Evolutionary conservation across 2,329 filamentous ascomycete species (phyloP).

Genomic region (Lecanosticta acicola): DNA sequence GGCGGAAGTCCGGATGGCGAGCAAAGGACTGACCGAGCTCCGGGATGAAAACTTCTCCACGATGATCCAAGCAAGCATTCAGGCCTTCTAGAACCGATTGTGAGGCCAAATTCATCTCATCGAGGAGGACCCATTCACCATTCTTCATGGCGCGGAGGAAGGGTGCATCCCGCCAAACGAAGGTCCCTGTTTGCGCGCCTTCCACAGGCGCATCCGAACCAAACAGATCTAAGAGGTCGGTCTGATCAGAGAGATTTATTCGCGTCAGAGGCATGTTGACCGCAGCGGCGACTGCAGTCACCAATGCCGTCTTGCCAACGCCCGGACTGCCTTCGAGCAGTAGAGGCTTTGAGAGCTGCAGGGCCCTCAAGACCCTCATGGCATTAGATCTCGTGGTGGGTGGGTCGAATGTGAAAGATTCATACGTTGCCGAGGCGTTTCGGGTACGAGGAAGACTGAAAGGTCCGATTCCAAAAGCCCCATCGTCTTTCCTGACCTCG

Average conservation of each 20-base stretch:
- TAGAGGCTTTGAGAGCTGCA: slow-evolving; percentile 86
- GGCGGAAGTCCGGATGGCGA: slow-evolving; percentile 80
- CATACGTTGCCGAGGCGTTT: slow-evolving; percentile 32
- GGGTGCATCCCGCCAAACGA: slow-evolving; percentile 91
- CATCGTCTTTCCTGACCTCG: slow-evolving; percentile 50
- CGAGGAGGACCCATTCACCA: slow-evolving; percentile 91
- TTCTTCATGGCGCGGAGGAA: slow-evolving; percentile 95
- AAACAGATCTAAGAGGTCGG: slow-evolving; percentile 94
- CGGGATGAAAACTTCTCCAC: slow-evolving; percentile 90
- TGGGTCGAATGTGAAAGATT: slow-evolving; percentile 73
- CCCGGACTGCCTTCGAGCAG: slow-evolving; percentile 95
- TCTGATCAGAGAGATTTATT: slow-evolving; percentile 97
- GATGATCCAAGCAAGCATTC: slow-evolving; percentile 93
- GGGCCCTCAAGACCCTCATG: slow-evolving; percentile 81
- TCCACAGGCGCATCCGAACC: slow-evolving; percentile 94
- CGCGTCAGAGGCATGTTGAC: slow-evolving; percentile 78
- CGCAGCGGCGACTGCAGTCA: slow-evolving; percentile 74
- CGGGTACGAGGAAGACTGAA: slow-evolving; percentile 57
- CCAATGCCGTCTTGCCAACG: slow-evolving; percentile 92
- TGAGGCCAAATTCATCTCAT: slow-evolving; percentile 98
- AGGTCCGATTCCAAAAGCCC: slow-evolving; percentile 61
- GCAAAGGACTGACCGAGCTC: slow-evolving; percentile 93
- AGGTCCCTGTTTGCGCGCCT: slow-evolving; percentile 82
- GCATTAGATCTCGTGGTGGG: slow-evolving; percentile 86
- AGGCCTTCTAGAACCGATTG: slow-evolving; percentile 94